Percentiles rank a stretch among this genome's conserved stretches.
Conservation (phyloP, 164 flowering plant species). For the Tinospora cordifolia region DNA sequence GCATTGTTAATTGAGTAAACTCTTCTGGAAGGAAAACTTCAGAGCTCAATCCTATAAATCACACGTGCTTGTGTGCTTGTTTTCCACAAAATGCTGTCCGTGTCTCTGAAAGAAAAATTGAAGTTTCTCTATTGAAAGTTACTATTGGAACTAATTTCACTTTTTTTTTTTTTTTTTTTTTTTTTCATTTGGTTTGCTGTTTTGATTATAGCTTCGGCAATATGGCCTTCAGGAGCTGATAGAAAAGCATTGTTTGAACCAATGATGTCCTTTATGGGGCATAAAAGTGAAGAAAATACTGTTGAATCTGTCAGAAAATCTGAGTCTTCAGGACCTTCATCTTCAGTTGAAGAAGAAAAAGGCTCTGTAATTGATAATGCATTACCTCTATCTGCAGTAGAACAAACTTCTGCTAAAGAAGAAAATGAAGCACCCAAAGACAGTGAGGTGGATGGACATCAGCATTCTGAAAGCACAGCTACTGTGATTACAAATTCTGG, state of each 20-base stretch:
- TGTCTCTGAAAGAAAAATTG: not conserved
- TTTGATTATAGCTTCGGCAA: constrained; percentile 44
- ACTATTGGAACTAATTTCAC: not conserved
- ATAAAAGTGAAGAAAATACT: constrained; percentile 41
- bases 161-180: too few species aligned
- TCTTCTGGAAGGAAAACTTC: too few species aligned
- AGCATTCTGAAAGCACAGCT: constrained; percentile 10
- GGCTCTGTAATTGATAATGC: constrained; percentile 21
- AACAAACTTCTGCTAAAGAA: constrained; percentile 29
- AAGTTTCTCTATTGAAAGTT: not conserved
- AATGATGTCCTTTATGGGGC: constrained; percentile 81
- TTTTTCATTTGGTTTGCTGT: not conserved
- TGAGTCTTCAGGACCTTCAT: constrained; percentile 22
- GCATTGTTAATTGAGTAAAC: too few species aligned
- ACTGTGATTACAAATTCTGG: constrained; percentile 13
- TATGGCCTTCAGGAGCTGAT: constrained; percentile 58
- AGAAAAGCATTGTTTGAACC: constrained; percentile 69
- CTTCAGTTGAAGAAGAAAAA: constrained; percentile 23
- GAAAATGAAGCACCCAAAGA: constrained; percentile 23
- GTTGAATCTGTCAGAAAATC: constrained; percentile 30
- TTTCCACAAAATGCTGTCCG: too few species aligned
- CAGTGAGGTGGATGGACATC: constrained; percentile 21
- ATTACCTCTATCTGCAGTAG: constrained; percentile 14
- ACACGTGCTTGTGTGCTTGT: too few species aligned
- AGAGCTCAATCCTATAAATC: too few species aligned